Evolutionary conservation across 352 stramenopile genomes (phyloP).

Genomic region (Thalassiosira livingstoniorum): DNA sequence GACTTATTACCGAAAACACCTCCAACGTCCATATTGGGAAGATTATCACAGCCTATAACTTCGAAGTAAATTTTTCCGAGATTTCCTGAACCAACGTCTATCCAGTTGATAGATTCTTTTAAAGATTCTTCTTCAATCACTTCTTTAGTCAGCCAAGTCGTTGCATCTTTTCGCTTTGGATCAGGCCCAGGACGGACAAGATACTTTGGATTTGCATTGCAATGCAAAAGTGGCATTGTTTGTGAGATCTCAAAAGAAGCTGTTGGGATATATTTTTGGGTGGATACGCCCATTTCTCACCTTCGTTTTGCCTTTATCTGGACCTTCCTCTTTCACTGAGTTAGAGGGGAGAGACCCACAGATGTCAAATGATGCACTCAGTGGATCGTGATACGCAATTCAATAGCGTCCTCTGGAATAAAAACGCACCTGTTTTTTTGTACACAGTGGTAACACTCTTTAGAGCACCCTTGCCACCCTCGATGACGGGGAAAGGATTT

Average conservation of each 20-base stretch:
- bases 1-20: constrained; percentile 72
- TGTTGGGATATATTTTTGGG: constrained; percentile 20
- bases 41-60: constrained; percentile 68
- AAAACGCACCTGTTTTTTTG: constrained; percentile 63
- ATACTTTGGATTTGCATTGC: constrained; percentile 43
- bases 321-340: constrained; percentile 38
- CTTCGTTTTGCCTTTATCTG: constrained; percentile 39
- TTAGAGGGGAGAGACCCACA: too few species aligned
- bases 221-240: background rate
- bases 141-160: constrained; percentile 74
- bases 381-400: background rate
- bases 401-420: background rate
- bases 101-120: constrained; percentile 67
- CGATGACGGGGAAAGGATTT: constrained; percentile 28
- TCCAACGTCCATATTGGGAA: constrained; percentile 81
- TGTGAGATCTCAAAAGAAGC: constrained; percentile 25
- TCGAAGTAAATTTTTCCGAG: constrained; percentile 74
- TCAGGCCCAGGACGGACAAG: constrained; percentile 70
- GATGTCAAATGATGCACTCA: too few species aligned
- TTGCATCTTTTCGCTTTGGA: constrained; percentile 68
- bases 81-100: constrained; percentile 65
- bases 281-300: constrained; percentile 15
- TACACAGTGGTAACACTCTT: constrained; percentile 49
- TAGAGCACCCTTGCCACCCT: constrained; percentile 35
- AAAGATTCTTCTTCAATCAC: constrained; percentile 65